phyloP scores from a whole-genome alignment of 495 filamentous ascomycete species.

The Penicillium bialowiezense region DNA sequence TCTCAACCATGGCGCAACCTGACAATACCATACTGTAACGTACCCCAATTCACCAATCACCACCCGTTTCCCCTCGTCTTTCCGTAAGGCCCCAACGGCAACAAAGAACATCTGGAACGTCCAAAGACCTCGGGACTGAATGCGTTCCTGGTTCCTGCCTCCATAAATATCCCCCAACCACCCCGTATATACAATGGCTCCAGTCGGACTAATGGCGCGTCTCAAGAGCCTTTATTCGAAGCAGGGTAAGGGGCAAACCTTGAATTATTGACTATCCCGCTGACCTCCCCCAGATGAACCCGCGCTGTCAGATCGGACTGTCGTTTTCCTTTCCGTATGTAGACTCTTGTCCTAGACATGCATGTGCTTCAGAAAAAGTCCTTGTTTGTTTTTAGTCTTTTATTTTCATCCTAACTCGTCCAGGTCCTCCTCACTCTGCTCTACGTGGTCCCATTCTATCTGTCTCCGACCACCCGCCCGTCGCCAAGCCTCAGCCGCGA shows the following conservation, averaged over 20 bases:
- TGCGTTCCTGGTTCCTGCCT: background rate
- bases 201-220: conserved; percentile 33
- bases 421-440: conserved; percentile 73
- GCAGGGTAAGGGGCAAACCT: conserved; percentile 25
- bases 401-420: background rate
- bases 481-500: conserved; percentile 81
- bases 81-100: background rate
- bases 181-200: conserved; percentile 28
- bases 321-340: conserved; percentile 53
- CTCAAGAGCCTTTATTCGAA: conserved; percentile 39
- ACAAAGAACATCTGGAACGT: conserved; percentile 7
- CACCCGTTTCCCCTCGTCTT: too few relatives aligned
- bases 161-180: background rate
- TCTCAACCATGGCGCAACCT: background rate
- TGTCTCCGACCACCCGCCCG: conserved; percentile 73
- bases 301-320: conserved; percentile 45
- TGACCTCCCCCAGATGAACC: conserved; percentile 39
- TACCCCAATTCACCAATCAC: background rate
- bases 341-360: background rate
- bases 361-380: background rate
- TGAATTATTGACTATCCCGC: conserved; percentile 2
- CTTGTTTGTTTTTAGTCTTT: too few relatives aligned
- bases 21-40: conserved; percentile 7
- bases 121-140: too few relatives aligned
- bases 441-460: conserved; percentile 92